phyloP scores from a whole-genome alignment of 2,329 filamentous ascomycete genomes.

The Dactylonectria macrodidyma region DNA sequence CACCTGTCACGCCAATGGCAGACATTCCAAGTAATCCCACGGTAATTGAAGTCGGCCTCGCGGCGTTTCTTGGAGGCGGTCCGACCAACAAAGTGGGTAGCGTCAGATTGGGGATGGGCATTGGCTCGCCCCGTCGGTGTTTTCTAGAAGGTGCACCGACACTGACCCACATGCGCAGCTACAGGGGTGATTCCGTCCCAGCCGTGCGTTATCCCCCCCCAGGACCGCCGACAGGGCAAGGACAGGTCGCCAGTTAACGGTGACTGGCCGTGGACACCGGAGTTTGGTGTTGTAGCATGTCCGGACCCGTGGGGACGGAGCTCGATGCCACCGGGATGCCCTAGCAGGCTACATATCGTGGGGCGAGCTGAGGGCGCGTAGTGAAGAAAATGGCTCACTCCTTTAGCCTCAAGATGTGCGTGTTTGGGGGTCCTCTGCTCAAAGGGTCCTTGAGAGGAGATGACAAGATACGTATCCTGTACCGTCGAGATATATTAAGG shows the following conservation, averaged over 20 bases:
- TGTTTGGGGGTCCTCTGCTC: constrained; percentile 6
- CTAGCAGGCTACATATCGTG: constrained; percentile 46
- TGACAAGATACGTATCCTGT: constrained; percentile 46
- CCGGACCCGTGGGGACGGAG: constrained; percentile 30
- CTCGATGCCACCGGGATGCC: constrained; percentile 34
- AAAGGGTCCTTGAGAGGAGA: constrained; percentile 11
- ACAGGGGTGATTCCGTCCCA: constrained; percentile 31
- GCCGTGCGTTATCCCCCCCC: constrained; percentile 30
- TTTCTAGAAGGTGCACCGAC: constrained; percentile 44
- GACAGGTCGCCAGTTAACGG: constrained; percentile 23
- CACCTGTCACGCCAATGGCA: constrained; percentile 37
- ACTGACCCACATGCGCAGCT: constrained; percentile 21
- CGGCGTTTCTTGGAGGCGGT: constrained; percentile 31
- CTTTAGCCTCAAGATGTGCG: constrained; percentile 41
- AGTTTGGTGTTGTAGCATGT: constrained; percentile 21
- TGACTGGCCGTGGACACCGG: constrained; percentile 20
- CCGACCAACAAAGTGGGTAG: constrained; percentile 18
- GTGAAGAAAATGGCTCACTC: constrained; percentile 49
- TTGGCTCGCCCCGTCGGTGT: constrained; percentile 23
- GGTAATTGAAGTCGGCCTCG: constrained; percentile 36
- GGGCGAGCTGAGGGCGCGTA: constrained; percentile 43
- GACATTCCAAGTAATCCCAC: constrained; percentile 34
- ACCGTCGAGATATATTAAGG: constrained; percentile 46
- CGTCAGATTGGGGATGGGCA: constrained; percentile 24
- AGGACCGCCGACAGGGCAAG: constrained; percentile 14